Base-by-base conservation (phyloP, 2,329 filamentous ascomycete species). In the Ophiostoma australiae region DNA sequence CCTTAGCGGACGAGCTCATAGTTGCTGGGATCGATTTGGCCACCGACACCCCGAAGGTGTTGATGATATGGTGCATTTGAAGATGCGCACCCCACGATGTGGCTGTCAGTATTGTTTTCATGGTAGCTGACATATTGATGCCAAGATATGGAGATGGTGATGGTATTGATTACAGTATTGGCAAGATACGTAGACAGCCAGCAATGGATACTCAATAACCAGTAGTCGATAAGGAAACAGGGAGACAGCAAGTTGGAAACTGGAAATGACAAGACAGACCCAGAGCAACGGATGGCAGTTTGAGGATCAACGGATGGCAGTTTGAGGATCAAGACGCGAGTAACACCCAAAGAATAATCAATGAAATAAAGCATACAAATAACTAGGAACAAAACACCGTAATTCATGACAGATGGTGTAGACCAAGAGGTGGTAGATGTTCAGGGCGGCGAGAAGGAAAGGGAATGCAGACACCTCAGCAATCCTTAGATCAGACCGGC, bases 401-500 rank as follows among this genome's bases (percentile, higher is more conserved):
- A 48, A 48, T 20, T 48, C 44, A 48, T 48, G 7, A 48, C 4
- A 48, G 37, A 10, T 39, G 37, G 10, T 11, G 37, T 39, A 11
- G 44, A 20, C 17, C 44, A 48, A 48, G 10, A 48, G 20, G 44
- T n/a, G 27, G 27, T 31, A 31, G 27, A 31, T 31, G 27, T 31
- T 31, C 27, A 31, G 27, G 27, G 27, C 27, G 27, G 27, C 1
- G 27, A 31, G 27, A 31, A 31, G 27, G 1, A 31, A 31, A 31
- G 27, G 10, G 37, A 39, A 13, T 39, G 4, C 44, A 8, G 17
- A 1, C 3, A 7, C 44, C 44, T 48, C 20, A 48, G 20, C 17
- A 20, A 48, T 2, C 3, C 44, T 67, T 31, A 87, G 69, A 86
- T 83, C 65, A 85, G 74, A 3, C 86, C 86, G n/a, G 87, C 87